Evolutionary conservation across 78 protist genomes (phyloP), one percentile per base, ranked within the genome.

Genomic region (Cavenderia fasciculata): DNA sequence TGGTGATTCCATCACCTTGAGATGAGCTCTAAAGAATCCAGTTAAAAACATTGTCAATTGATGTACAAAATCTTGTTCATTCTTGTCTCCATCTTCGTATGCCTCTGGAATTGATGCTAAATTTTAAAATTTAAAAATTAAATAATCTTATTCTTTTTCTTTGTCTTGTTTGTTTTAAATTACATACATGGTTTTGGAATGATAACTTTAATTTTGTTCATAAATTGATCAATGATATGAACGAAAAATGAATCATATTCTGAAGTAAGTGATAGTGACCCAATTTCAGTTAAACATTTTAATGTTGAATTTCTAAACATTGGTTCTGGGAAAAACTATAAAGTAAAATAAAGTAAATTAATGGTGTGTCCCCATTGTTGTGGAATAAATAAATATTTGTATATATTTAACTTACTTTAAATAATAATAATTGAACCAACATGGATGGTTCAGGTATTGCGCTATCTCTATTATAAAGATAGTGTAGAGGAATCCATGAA

Each of bases 401-500:
- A n/a, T n/a, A n/a, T n/a, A n/a, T n/a, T n/a, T n/a, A n/a, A n/a
- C n/a, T n/a, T n/a, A n/a, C n/a, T n/a, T n/a, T 82, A 36, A 33
- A 62, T n/a, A n/a, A n/a, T n/a, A n/a, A n/a, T n/a, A n/a, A n/a
- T n/a, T n/a, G n/a, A n/a, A n/a, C n/a, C n/a, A n/a, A n/a, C n/a
- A n/a, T n/a, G n/a, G n/a, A n/a, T n/a, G n/a, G n/a, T n/a, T n/a
- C n/a, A n/a, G n/a, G n/a, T n/a, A n/a, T n/a, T n/a, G n/a, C n/a
- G n/a, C n/a, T n/a, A n/a, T n/a, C n/a, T n/a, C n/a, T 95, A 72
- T 98, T 98, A 51, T 97, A 97, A 21, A 98, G 95, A 78, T 95
- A 98, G 23, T 97, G 99, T 40, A 97, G 36, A 23, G 99, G 99
- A 16, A 99, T 95, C 99, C 99, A 98, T 70, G 44, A 49, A 25